Conservation (phyloP, 768 basidiomycete species). For the Tremella fuciformis region DNA sequence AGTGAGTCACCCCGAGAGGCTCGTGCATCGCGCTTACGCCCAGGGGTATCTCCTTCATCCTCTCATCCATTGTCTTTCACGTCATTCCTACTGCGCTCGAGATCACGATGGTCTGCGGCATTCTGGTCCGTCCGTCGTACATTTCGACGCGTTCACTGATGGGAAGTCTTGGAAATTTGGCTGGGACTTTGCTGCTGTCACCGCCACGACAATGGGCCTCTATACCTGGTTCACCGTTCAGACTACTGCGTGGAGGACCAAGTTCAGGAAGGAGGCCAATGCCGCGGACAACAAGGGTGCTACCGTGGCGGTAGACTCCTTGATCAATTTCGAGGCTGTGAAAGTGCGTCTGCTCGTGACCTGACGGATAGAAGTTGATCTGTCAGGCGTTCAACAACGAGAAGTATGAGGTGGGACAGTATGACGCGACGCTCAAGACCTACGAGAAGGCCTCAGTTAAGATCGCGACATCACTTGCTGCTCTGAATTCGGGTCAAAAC, state of each 20-base stretch:
- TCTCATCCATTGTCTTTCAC: slow-evolving; percentile 89
- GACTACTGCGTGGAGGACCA: slow-evolving; percentile 96
- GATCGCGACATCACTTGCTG: slow-evolving; percentile 89
- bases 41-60: slow-evolving; percentile 92
- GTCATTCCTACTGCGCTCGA: slow-evolving; percentile 94
- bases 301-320: slow-evolving; percentile 84
- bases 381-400: slow-evolving; percentile 95
- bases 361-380: not conserved
- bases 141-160: not conserved
- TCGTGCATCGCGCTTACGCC: not conserved
- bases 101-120: slow-evolving; percentile 94
- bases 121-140: slow-evolving; percentile 63
- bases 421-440: slow-evolving; percentile 77
- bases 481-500: slow-evolving; percentile 93
- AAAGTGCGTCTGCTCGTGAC: slow-evolving; percentile 61
- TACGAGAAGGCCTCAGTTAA: slow-evolving; percentile 92
- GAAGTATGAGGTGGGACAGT: slow-evolving; percentile 80
- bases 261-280: slow-evolving; percentile 91
- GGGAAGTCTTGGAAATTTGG: slow-evolving; percentile 92
- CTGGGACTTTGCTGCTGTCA: slow-evolving; percentile 93
- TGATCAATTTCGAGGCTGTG: slow-evolving; percentile 98
- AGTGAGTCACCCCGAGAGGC: slow-evolving; percentile 56
- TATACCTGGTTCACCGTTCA: slow-evolving; percentile 97
- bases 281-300: slow-evolving; percentile 96
- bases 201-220: slow-evolving; percentile 73